Percentiles rank a stretch among this genome's conserved stretches.
Evolutionary conservation across 1,284 basidiomycete species (phyloP).

Genomic region (Coniferiporia sulphurascens): DNA sequence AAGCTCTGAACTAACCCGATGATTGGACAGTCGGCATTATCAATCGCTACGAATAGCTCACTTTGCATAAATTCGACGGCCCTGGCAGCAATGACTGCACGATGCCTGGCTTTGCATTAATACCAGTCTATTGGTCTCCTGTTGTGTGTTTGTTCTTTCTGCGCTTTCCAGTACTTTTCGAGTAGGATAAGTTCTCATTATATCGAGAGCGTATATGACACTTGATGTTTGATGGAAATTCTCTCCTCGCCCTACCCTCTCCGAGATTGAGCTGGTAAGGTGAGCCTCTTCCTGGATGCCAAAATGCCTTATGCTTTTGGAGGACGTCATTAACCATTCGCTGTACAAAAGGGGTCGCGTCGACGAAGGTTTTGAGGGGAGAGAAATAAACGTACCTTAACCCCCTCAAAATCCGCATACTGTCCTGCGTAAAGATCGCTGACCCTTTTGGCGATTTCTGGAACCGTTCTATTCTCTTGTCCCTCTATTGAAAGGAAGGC

Average conservation of each 20-base stretch:
- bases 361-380: neutral
- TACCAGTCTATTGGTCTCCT: neutral
- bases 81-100: neutral
- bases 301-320: conserved; percentile 19
- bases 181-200: conserved; percentile 5
- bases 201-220: neutral
- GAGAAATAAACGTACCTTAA: conserved; percentile 9
- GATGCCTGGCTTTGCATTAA: neutral
- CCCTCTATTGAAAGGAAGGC: conserved; percentile 17
- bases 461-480: conserved; percentile 14
- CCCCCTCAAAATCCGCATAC: conserved; percentile 18
- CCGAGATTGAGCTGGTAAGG: conserved; percentile 16
- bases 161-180: conserved; percentile 2
- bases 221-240: conserved; percentile 17
- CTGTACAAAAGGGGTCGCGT: neutral
- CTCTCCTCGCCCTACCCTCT: conserved; percentile 16
- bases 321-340: conserved; percentile 20
- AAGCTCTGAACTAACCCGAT: too few species aligned
- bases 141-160: conserved; percentile 3
- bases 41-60: neutral
- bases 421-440: conserved; percentile 14
- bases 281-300: conserved; percentile 17
- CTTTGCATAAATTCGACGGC: neutral
- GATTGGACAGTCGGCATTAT: too few species aligned
- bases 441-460: conserved; percentile 17